phyloP scores from a whole-genome alignment of 2,329 filamentous ascomycete genomes.

The Rhytidhysteron rufulum region DNA sequence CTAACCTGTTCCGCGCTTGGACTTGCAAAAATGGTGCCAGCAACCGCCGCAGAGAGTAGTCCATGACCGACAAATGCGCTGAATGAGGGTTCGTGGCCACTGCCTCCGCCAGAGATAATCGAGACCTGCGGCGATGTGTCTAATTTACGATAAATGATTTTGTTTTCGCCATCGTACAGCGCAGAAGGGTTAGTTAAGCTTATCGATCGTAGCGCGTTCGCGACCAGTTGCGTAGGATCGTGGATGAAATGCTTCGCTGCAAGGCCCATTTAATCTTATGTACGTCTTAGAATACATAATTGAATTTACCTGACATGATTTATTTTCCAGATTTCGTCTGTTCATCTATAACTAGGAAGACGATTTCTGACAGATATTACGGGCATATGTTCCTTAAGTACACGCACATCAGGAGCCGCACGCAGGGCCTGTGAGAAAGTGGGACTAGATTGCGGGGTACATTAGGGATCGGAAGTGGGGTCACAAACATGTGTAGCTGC shows the following conservation, averaged over 20 bases:
- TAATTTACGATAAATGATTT: constrained; percentile 75
- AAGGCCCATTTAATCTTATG: neutral
- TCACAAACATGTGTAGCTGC: too few relatives aligned
- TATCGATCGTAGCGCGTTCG: constrained; percentile 69
- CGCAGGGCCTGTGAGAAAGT: too few relatives aligned
- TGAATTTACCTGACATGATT: too few relatives aligned
- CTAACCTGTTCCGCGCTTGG: constrained; percentile 80
- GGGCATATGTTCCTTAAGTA: too few relatives aligned
- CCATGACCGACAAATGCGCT: constrained; percentile 79
- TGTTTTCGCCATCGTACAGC: constrained; percentile 73
- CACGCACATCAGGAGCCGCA: too few relatives aligned
- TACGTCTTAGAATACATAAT: too few relatives aligned
- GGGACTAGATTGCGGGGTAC: too few relatives aligned
- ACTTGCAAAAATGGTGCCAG: constrained; percentile 82
- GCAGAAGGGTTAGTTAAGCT: constrained; percentile 82
- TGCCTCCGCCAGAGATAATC: constrained; percentile 82
- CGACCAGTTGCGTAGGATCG: constrained; percentile 74
- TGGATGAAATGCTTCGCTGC: constrained; percentile 80
- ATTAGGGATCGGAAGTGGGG: too few relatives aligned
- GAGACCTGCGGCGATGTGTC: constrained; percentile 57
- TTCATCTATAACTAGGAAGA: too few relatives aligned
- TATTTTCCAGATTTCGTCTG: too few relatives aligned
- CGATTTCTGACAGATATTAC: too few relatives aligned
- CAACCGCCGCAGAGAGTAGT: constrained; percentile 74
- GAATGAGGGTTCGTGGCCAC: constrained; percentile 87